These are phyloP conservation scores for Trichopus zeylanicus DNA, from an alignment of 116 monocot species.

Conservation along the genomic window DNA sequence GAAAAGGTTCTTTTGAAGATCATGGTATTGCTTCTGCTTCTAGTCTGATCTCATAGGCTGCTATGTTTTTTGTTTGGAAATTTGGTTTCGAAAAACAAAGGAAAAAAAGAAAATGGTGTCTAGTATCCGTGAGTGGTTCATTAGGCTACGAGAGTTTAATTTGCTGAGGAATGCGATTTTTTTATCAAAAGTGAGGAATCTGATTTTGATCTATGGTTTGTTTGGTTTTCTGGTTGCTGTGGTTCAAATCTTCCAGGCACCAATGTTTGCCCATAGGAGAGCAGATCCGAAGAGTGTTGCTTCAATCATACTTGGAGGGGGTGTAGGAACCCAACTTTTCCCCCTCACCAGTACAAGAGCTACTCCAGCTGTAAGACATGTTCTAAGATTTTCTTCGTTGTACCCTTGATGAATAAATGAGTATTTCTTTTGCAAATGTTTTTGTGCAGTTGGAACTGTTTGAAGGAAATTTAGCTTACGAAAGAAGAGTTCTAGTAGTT, in stretches of 20 bases:
- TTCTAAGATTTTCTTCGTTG: background rate
- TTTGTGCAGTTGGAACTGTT: background rate
- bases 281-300: conserved; percentile 61
- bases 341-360: conserved; percentile 69
- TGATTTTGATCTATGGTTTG: background rate
- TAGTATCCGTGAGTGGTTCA: too few relatives aligned
- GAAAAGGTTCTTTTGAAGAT: too few relatives aligned
- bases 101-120: too few relatives aligned
- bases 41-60: too few relatives aligned
- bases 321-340: conserved; percentile 55
- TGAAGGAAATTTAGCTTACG: too few relatives aligned
- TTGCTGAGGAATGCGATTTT: too few relatives aligned
- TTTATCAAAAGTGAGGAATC: too few relatives aligned
- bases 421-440: background rate
- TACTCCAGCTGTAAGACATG: conserved; percentile 59
- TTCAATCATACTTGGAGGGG: conserved; percentile 61
- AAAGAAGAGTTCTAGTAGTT: too few relatives aligned
- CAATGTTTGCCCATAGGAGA: conserved; percentile 13
- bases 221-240: background rate
- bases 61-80: too few relatives aligned
- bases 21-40: too few relatives aligned
- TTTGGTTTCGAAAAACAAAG: too few relatives aligned
- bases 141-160: too few relatives aligned
- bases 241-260: conserved; percentile 22
- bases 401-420: background rate